These are phyloP conservation scores for Sporothrix protearum DNA, from an alignment of 2,329 filamentous ascomycete genomes.

Conservation along the genomic window DNA sequence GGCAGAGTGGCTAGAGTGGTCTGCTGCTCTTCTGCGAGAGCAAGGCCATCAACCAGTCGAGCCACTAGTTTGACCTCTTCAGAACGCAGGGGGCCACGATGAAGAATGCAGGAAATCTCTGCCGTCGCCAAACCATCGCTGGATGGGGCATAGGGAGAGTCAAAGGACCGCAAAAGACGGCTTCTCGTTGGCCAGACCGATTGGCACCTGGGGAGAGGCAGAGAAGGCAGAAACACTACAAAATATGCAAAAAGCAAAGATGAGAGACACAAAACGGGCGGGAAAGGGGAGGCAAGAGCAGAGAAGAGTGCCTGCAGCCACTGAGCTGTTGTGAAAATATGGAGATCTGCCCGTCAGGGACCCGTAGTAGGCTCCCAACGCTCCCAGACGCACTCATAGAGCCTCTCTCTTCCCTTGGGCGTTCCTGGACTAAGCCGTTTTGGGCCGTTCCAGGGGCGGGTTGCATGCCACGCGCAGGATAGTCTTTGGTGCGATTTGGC, in stretches of 20 bases:
- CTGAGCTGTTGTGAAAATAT: not conserved
- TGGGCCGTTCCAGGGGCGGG: constrained; percentile 19
- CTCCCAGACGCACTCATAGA: not conserved
- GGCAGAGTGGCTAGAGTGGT: not conserved
- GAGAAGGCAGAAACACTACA: not conserved
- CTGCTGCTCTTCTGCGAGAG: not conserved
- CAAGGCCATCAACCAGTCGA: not conserved
- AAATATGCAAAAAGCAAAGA: not conserved
- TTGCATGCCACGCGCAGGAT: constrained; percentile 18
- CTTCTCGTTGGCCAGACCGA: constrained; percentile 2
- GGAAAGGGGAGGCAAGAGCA: not conserved
- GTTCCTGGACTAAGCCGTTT: constrained; percentile 18
- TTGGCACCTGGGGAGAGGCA: not conserved
- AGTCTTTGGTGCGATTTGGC: not conserved
- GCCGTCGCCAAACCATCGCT: not conserved
- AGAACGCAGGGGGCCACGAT: constrained; percentile 23
- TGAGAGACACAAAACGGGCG: not conserved
- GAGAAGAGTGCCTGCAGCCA: not conserved
- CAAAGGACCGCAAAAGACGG: not conserved
- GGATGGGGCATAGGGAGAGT: not conserved
- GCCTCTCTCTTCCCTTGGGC: not conserved
- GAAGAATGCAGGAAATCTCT: constrained; percentile 22
- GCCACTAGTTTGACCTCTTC: not conserved
- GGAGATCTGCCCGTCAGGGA: not conserved
- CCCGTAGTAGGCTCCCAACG: not conserved